Evolutionary conservation across 2,329 filamentous ascomycete genomes (phyloP).

Genomic region (Monascus ruber): DNA sequence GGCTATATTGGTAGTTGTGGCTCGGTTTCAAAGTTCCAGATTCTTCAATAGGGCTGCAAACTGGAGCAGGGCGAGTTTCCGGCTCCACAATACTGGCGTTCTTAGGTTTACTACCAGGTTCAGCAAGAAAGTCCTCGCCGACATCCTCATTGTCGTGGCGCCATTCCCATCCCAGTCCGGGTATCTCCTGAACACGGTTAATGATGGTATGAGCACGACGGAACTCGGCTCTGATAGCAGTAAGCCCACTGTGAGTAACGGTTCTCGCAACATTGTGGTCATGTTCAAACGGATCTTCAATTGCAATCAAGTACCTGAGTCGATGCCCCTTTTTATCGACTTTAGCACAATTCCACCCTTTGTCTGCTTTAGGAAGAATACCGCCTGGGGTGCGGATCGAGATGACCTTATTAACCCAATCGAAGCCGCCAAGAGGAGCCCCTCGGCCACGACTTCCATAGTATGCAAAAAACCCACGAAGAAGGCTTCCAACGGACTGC

Average conservation of each 20-base stretch:
- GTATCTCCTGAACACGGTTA: constrained; percentile 34
- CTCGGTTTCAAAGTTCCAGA: not conserved
- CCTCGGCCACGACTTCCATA: constrained; percentile 55
- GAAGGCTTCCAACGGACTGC: constrained; percentile 57
- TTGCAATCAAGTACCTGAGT: constrained; percentile 73
- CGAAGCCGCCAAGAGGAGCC: constrained; percentile 48
- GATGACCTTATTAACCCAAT: constrained; percentile 70
- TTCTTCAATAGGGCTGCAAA: not conserved
- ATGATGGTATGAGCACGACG: constrained; percentile 67
- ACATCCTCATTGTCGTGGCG: constrained; percentile 7
- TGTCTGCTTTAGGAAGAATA: constrained; percentile 59
- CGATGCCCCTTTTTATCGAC: constrained; percentile 59
- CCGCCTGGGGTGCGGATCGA: constrained; percentile 64
- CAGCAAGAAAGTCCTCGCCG: constrained; percentile 17
- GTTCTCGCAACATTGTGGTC: constrained; percentile 83
- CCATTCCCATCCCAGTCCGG: constrained; percentile 13
- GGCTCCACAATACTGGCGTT: not conserved
- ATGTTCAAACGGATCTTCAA: constrained; percentile 83
- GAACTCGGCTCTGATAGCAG: constrained; percentile 74
- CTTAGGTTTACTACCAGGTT: constrained; percentile 3
- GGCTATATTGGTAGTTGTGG: not conserved
- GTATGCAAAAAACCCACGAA: constrained; percentile 82
- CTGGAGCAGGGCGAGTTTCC: not conserved
- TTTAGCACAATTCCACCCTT: constrained; percentile 78
- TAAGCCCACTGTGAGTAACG: constrained; percentile 71